A percentile compares a stretch with the other conserved stretches of the same genome.
Evolutionary conservation across 2,329 filamentous ascomycete species (phyloP).

Genomic region (Sarocladium strictum): DNA sequence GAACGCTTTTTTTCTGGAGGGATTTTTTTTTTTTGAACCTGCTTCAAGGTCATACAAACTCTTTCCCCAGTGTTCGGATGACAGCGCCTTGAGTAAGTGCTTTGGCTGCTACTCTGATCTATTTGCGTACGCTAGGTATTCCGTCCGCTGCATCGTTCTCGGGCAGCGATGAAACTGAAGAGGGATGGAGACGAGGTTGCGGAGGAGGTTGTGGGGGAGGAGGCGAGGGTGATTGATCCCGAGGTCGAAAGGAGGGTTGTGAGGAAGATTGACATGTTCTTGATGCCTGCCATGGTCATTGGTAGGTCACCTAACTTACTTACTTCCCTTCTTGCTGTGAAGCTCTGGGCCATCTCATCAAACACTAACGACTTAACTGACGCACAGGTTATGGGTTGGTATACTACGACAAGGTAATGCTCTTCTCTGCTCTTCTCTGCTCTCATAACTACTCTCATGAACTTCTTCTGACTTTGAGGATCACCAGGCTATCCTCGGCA

Average conservation of each 20-base stretch:
- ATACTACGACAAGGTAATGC: constrained; percentile 59
- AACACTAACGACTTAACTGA: neutral
- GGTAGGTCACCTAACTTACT: constrained; percentile 27
- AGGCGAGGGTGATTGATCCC: constrained; percentile 30
- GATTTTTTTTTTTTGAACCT: too few relatives aligned
- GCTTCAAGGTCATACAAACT: too few relatives aligned
- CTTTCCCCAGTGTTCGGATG: too few relatives aligned
- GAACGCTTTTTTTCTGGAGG: neutral
- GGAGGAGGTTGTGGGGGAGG: constrained; percentile 17
- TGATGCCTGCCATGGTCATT: constrained; percentile 51
- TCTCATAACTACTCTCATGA: too few relatives aligned
- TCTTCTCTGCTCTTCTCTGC: too few relatives aligned
- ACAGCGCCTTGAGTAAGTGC: too few relatives aligned
- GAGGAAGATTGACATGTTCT: constrained; percentile 49
- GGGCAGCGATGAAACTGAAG: constrained; percentile 37
- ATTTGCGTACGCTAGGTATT: too few relatives aligned
- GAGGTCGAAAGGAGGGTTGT: constrained; percentile 40
- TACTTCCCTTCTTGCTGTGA: too few relatives aligned
- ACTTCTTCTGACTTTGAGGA: neutral
- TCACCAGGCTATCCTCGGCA: constrained; percentile 48
- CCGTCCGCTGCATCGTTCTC: too few relatives aligned
- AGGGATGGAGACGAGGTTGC: constrained; percentile 43
- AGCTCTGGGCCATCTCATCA: neutral
- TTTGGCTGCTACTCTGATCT: too few relatives aligned
- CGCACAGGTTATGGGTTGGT: constrained; percentile 55